Conservation (phyloP, 768 basidiomycete genomes). For the Mycena albidolilacea region DNA sequence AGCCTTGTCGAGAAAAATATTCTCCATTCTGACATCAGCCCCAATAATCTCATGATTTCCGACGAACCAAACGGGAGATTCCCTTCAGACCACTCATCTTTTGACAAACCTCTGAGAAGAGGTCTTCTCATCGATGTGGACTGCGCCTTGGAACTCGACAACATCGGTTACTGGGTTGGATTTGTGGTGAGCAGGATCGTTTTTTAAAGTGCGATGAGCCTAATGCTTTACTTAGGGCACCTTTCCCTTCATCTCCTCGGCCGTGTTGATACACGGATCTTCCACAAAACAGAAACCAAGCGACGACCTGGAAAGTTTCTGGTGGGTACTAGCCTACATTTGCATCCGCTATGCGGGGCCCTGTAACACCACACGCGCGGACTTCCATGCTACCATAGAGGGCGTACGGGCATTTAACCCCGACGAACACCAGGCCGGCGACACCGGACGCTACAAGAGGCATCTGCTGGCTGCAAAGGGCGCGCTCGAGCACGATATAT, state of each 20-base stretch:
- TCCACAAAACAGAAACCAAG: slow-evolving; percentile 22
- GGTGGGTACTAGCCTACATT: slow-evolving; percentile 28
- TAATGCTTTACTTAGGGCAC: slow-evolving; percentile 15
- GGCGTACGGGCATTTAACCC: background rate
- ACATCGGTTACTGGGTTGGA: slow-evolving; percentile 29
- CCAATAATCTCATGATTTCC: slow-evolving; percentile 30
- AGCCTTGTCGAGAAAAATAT: slow-evolving; percentile 17
- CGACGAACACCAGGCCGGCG: background rate
- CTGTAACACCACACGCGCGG: slow-evolving; percentile 17
- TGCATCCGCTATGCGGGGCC: slow-evolving; percentile 31
- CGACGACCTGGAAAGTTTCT: slow-evolving; percentile 25
- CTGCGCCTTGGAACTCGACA: slow-evolving; percentile 8
- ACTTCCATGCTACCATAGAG: background rate
- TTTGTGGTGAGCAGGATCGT: slow-evolving; percentile 15
- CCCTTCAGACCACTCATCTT: background rate
- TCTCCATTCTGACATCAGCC: slow-evolving; percentile 24
- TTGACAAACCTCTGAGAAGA: background rate
- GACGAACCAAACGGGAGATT: background rate
- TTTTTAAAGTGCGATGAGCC: background rate
- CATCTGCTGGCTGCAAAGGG: slow-evolving; percentile 13
- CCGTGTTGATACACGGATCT: slow-evolving; percentile 20
- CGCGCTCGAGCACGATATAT: slow-evolving; percentile 16
- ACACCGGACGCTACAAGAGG: slow-evolving; percentile 9
- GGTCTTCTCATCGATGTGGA: slow-evolving; percentile 28
- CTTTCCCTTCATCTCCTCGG: slow-evolving; percentile 31